phyloP scores from a whole-genome alignment of 257 asterid species.

The Capsicum pubescens region DNA sequence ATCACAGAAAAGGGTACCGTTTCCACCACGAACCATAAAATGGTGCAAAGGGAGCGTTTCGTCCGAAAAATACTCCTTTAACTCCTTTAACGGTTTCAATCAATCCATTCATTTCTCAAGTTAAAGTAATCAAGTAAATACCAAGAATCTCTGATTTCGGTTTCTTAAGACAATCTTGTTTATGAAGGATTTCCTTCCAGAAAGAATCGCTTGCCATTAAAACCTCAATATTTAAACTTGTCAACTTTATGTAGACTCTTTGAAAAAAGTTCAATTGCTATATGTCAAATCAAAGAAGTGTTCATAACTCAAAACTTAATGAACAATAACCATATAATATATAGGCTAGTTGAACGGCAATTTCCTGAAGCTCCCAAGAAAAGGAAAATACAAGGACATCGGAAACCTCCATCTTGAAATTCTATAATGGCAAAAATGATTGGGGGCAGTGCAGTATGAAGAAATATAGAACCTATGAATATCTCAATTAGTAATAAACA shows the following conservation, averaged over 20 bases:
- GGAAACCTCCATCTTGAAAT: background rate
- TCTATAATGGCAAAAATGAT: background rate
- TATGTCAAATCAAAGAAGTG: constrained; percentile 8
- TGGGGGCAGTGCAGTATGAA: background rate
- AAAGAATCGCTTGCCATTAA: background rate
- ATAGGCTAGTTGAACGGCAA: background rate
- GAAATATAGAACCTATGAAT: background rate
- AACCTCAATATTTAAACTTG: background rate
- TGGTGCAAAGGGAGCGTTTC: background rate
- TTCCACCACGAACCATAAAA: background rate
- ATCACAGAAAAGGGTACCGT: background rate
- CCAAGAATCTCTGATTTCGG: background rate
- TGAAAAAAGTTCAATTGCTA: constrained; percentile 11
- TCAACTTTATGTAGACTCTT: background rate
- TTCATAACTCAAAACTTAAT: background rate
- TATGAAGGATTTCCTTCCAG: background rate
- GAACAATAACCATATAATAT: background rate
- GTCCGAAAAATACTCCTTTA: background rate
- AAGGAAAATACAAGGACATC: background rate
- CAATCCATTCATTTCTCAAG: background rate
- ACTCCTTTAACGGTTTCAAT: background rate
- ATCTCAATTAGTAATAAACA: background rate
- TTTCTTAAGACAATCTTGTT: background rate
- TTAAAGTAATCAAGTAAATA: background rate
- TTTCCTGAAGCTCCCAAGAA: background rate